Percentiles rank a stretch among this genome's conserved stretches.
Evolutionary conservation across 2,329 filamentous ascomycete genomes (phyloP).

Genomic region (Rhinocladiella mackenziei): DNA sequence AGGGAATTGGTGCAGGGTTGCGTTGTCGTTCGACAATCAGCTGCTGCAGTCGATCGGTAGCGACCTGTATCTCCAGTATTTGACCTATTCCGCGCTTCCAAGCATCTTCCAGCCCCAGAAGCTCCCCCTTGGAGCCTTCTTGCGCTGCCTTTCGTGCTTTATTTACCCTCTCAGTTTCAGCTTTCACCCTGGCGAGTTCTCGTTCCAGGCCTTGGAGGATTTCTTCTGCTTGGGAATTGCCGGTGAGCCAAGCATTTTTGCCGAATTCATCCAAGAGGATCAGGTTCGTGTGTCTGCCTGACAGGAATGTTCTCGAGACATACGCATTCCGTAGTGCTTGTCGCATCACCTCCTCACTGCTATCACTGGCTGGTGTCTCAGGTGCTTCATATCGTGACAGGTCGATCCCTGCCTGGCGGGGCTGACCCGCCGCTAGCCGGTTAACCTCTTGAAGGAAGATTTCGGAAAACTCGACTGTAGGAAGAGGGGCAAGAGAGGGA

Average conservation of each 20-base stretch:
- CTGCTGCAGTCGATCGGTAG: conserved; percentile 66
- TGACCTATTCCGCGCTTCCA: conserved; percentile 77
- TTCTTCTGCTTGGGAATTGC: conserved; percentile 74
- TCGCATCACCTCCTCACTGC: conserved; percentile 44
- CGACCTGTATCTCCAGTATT: conserved; percentile 82
- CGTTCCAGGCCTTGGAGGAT: conserved; percentile 66
- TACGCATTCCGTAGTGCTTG: conserved; percentile 54
- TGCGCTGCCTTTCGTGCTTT: conserved; percentile 66
- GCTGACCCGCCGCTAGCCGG: conserved; percentile 59
- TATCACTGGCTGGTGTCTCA: conserved; percentile 48
- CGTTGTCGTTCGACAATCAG: conserved; percentile 58
- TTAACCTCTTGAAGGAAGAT: conserved; percentile 65
- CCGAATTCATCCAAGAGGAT: conserved; percentile 74
- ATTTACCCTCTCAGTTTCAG: conserved; percentile 70
- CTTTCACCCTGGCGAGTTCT: conserved; percentile 65
- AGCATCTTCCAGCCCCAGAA: conserved; percentile 67
- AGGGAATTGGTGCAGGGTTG: conserved; percentile 6
- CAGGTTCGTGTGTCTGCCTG: conserved; percentile 57
- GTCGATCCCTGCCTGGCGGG: conserved; percentile 64
- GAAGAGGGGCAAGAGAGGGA: conserved; percentile 55
- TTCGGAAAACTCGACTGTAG: conserved; percentile 57
- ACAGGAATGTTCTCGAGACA: conserved; percentile 56
- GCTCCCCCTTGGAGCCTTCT: conserved; percentile 66
- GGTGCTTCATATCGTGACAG: conserved; percentile 78
- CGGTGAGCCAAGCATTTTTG: conserved; percentile 86